A percentile compares a stretch with the other conserved stretches of the same genome.
Conservation (phyloP, 805 yeast genomes). For the Yarrowia sp. region DNA sequence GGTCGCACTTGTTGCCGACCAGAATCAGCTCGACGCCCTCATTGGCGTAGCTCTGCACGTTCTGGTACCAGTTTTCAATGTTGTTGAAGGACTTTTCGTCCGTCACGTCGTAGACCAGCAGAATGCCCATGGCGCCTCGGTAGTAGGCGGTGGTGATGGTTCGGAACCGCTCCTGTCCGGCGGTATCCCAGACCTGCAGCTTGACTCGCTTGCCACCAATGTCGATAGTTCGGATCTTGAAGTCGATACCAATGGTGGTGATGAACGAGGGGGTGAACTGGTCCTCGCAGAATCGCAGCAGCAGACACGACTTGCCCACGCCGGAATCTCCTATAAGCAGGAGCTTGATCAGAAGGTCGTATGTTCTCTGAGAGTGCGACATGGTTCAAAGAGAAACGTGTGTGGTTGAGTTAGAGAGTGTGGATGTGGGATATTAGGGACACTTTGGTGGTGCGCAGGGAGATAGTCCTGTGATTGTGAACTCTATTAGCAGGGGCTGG, state of each 20-base stretch:
- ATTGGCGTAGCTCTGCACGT: slow-evolving; percentile 94
- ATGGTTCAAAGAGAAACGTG: slow-evolving; percentile 8
- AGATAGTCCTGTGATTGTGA: slow-evolving; percentile 24
- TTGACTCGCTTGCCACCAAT: slow-evolving; percentile 89
- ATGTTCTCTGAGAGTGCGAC: slow-evolving; percentile 42
- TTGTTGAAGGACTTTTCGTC: slow-evolving; percentile 94
- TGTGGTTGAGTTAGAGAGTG: not conserved
- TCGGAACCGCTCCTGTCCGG: slow-evolving; percentile 97
- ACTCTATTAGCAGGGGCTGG: slow-evolving; percentile 9
- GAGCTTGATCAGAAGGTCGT: slow-evolving; percentile 88
- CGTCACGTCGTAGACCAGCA: slow-evolving; percentile 94
- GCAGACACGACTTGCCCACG: slow-evolving; percentile 63
- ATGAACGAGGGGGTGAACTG: slow-evolving; percentile 95
- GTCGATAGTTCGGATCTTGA: slow-evolving; percentile 94
- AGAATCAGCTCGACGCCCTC: slow-evolving; percentile 92
- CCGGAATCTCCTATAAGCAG: slow-evolving; percentile 87
- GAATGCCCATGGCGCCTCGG: slow-evolving; percentile 98
- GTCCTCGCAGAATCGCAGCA: slow-evolving; percentile 91
- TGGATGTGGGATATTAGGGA: not conserved
- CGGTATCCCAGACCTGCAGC: slow-evolving; percentile 98
- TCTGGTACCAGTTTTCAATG: slow-evolving; percentile 91
- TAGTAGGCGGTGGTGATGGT: slow-evolving; percentile 97
- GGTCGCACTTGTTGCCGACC: slow-evolving; percentile 96
- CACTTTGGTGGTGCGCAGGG: slow-evolving; percentile 1
- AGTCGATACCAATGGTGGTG: slow-evolving; percentile 97